Evolutionary conservation across 306 rosid species (phyloP), one percentile per base, ranked within the genome.

Genomic region (Clitoria ternatea): DNA sequence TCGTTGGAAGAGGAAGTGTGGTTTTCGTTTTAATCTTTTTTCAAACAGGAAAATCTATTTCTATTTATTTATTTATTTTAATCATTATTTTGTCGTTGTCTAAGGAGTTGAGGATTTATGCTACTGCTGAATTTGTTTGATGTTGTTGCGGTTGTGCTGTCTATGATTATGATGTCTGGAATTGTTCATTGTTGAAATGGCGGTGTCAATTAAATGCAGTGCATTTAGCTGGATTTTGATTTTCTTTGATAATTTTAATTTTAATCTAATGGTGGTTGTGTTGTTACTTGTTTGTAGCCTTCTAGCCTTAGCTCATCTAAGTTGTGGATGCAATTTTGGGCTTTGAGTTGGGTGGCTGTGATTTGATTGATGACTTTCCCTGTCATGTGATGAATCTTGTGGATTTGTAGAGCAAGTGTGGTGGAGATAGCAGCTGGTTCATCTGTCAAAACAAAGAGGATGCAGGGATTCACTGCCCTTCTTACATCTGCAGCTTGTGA

Each of bases 401-500:
- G 76, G 83, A 62, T 53, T 77, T 74, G 44, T 82, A 67, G 81
- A 55, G 78, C 42, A 30, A 36, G 39, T 64, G 49, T 18, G 55
- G 66, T 61, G 79, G 75, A 75, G 71, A 90, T 90, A 96, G 91
- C 60, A 61, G 77, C 70, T 60, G 63, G 73, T 55, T 61, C 89
- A 77, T 80, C 60, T 84, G 80, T 47, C 73, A 77, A 79, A 80
- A 47, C 62, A 83, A 73, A 77, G 44, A 73, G 84, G 81, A 82
- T 74, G 7, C 72, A 60, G 35, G 84, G 88, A 22, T 70, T 84
- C 70, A 52, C 67, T 15, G 26, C 78, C 50, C 64, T 76, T 81
- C 82, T 92, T 53, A 70, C 81, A 65, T 81, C 82, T 66, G 91
- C 91, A 77, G 91, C 90, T 82, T 90, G 91, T 81, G 98, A 90